Percentiles rank a stretch among this genome's conserved stretches.
These are phyloP conservation scores for Fusarium graminum DNA, from an alignment of 2,329 filamentous ascomycete genomes.

Conservation along the genomic window DNA sequence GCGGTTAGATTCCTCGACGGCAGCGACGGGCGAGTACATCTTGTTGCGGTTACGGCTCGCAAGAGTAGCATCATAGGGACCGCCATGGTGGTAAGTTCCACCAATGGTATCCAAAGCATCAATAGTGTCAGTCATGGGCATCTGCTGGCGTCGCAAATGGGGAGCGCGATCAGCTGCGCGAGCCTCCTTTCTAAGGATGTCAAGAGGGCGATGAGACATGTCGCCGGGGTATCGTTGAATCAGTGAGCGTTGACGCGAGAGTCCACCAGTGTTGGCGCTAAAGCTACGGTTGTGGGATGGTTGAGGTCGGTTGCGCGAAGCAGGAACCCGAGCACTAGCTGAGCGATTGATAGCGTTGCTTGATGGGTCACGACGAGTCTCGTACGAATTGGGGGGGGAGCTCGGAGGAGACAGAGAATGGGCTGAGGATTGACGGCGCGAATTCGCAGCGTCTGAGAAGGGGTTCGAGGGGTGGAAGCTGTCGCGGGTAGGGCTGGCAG, in stretches of 20 bases:
- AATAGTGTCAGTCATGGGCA: constrained; percentile 80
- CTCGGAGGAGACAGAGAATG: constrained; percentile 37
- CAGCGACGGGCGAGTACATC: constrained; percentile 78
- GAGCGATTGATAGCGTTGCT: constrained; percentile 53
- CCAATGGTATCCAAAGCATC: constrained; percentile 81
- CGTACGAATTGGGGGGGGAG: constrained; percentile 34
- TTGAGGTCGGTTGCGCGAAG: constrained; percentile 20
- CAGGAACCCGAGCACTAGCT: constrained; percentile 44
- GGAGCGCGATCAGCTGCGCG: constrained; percentile 76
- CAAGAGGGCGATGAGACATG: constrained; percentile 74
- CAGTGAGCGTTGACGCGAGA: constrained; percentile 38
- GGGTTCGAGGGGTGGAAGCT: constrained; percentile 63
- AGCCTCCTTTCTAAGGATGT: constrained; percentile 72
- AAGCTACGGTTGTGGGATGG: constrained; percentile 43
- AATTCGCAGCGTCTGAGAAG: constrained; percentile 45
- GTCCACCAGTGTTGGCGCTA: constrained; percentile 36
- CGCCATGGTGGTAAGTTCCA: constrained; percentile 85
- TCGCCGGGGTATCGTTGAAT: constrained; percentile 70
- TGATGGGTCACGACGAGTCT: constrained; percentile 43
- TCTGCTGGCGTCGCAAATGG: constrained; percentile 73
- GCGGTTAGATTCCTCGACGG: constrained; percentile 77
- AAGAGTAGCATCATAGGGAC: constrained; percentile 88
- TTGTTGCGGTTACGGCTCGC: constrained; percentile 77
- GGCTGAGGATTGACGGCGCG: constrained; percentile 32
- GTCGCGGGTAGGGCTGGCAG: constrained; percentile 64